Conservation (phyloP, 768 basidiomycete genomes). For the Podaxis carcinomalis region DNA sequence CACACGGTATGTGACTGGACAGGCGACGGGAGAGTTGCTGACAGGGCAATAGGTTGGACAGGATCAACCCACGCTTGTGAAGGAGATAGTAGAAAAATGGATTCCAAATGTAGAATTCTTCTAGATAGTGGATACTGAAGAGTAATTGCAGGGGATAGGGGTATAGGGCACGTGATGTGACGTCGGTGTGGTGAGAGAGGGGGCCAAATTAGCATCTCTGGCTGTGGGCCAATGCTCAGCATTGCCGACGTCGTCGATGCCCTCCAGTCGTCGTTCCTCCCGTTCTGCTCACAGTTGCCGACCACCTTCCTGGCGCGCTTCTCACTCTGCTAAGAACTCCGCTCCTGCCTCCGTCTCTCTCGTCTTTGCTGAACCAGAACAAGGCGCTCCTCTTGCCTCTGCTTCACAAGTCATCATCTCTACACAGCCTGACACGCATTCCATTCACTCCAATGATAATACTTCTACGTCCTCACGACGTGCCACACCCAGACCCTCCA, state of each 20-base stretch:
- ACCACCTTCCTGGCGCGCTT: not conserved
- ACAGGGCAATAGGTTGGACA: constrained; percentile 11
- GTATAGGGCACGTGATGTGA: constrained; percentile 6
- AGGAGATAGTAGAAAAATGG: constrained; percentile 19
- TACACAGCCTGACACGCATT: not conserved
- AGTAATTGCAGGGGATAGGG: not conserved
- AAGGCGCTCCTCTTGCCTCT: constrained; percentile 3
- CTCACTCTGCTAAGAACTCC: not conserved
- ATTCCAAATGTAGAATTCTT: constrained; percentile 12
- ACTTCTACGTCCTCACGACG: not conserved
- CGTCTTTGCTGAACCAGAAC: constrained; percentile 9
- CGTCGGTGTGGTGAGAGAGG: constrained; percentile 1
- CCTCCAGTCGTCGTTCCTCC: constrained; percentile 5
- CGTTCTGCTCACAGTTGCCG: not conserved
- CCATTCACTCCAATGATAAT: not conserved
- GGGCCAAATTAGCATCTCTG: constrained; percentile 1
- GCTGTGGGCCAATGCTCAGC: not conserved
- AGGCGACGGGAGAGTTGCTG: not conserved
- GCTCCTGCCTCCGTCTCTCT: constrained; percentile 1
- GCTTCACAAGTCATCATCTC: constrained; percentile 2
- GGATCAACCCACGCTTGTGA: constrained; percentile 18
- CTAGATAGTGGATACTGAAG: not conserved
- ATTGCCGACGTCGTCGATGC: constrained; percentile 5
- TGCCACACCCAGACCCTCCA: not conserved
- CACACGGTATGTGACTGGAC: constrained; percentile 24